Evolutionary conservation across 2,329 filamentous ascomycete species (phyloP).

Genomic region (Aschersonia sp.): DNA sequence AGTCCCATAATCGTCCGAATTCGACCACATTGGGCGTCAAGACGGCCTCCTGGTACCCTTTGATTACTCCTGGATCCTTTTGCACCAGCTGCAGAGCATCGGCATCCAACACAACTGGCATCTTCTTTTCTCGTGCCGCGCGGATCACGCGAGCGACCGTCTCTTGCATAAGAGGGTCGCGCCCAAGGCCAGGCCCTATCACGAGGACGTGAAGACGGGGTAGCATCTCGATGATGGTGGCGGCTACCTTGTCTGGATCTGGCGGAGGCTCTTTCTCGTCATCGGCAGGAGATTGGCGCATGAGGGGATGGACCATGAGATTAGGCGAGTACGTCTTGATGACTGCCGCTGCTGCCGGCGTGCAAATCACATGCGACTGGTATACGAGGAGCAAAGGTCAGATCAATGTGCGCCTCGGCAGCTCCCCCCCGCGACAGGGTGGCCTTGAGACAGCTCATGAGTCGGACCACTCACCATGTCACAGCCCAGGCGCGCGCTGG

Average conservation of each 20-base stretch:
- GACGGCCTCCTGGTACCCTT: conserved; percentile 71
- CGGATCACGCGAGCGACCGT: conserved; percentile 67
- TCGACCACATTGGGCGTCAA: conserved; percentile 93
- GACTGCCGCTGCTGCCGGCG: conserved; percentile 69
- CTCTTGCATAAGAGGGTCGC: conserved; percentile 80
- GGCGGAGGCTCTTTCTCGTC: conserved; percentile 25
- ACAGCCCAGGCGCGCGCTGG: conserved; percentile 76
- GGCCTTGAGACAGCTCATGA: too few relatives aligned
- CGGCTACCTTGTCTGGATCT: conserved; percentile 46
- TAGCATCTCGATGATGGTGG: conserved; percentile 64
- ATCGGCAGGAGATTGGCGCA: conserved; percentile 52
- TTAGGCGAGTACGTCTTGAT: conserved; percentile 98
- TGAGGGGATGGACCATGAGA: conserved; percentile 94
- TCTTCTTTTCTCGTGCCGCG: conserved; percentile 55
- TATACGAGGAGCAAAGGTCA: too few relatives aligned
- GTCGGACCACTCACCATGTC: conserved; percentile 54
- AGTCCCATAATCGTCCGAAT: conserved; percentile 69
- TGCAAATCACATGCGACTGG: conserved; percentile 89
- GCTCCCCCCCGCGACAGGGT: too few relatives aligned
- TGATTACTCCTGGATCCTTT: conserved; percentile 59
- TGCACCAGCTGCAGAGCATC: conserved; percentile 75
- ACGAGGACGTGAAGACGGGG: conserved; percentile 83
- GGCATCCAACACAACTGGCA: conserved; percentile 83
- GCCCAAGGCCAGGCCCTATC: conserved; percentile 80
- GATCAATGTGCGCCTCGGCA: too few relatives aligned